Percentiles rank a stretch among this genome's conserved stretches.
Evolutionary conservation across 345 rosid species (phyloP).

Genomic region (Salix dunnii): DNA sequence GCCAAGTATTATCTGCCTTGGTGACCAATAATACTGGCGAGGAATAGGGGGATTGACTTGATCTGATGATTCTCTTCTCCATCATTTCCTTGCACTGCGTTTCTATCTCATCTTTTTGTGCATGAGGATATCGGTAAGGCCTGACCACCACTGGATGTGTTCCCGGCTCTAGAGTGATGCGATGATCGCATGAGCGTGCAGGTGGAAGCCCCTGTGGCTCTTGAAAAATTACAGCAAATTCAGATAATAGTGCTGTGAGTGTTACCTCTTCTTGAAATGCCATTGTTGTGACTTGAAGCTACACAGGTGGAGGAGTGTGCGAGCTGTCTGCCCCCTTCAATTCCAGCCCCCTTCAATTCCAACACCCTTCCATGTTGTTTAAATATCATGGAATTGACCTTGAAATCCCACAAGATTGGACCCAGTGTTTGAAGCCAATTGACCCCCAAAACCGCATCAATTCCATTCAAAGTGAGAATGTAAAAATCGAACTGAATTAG

Average conservation of each 20-base stretch:
- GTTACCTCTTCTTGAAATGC: no score
- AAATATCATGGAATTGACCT: not conserved
- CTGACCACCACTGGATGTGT: not conserved
- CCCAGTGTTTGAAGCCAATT: not conserved
- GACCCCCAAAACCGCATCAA: not conserved
- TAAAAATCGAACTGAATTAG: not conserved
- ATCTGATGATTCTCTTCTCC: not conserved
- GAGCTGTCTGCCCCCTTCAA: no score
- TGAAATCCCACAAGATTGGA: not conserved
- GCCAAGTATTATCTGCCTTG: not conserved
- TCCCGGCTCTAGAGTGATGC: no score
- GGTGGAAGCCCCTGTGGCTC: no score
- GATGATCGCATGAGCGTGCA: no score
- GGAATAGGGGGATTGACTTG: not conserved
- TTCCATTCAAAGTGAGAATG: not conserved
- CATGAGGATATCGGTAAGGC: not conserved
- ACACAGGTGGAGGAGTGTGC: no score
- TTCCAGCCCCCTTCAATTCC: no score
- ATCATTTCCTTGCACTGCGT: not conserved
- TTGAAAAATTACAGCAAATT: no score
- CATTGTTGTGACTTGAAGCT: no score
- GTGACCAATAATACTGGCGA: not conserved
- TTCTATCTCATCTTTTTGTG: not conserved
- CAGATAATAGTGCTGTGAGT: no score
- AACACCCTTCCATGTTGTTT: not conserved